Evolutionary conservation across 75 land plant genomes (phyloP).

Genomic region (Pinus taeda): DNA sequence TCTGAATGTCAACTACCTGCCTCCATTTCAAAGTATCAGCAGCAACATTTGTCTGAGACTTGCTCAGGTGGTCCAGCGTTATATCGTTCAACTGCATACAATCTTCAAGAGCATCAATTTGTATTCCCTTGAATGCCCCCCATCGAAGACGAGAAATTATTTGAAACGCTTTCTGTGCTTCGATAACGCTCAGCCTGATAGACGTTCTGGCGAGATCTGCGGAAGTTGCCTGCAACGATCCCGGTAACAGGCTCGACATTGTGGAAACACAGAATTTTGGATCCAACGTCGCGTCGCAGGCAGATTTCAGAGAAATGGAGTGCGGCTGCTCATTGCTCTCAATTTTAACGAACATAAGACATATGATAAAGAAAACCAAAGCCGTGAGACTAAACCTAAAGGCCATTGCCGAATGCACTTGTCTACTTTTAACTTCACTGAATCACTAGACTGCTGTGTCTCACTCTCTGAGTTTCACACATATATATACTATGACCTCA

Average conservation of each 20-base stretch:
- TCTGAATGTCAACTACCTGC: background rate
- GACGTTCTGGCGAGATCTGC: background rate
- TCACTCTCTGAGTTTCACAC: no score
- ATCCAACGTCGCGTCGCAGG: constrained; percentile 3
- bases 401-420: background rate
- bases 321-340: background rate
- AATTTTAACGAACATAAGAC: background rate
- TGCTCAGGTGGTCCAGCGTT: constrained; percentile 27
- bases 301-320: background rate
- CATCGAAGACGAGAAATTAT: background rate
- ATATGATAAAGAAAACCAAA: background rate
- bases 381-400: background rate
- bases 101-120: constrained; percentile 35
- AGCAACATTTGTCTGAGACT: constrained; percentile 16
- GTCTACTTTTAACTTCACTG: no score
- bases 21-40: background rate
- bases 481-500: no score
- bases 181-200: background rate
- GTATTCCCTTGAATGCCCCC: background rate
- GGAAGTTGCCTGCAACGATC: background rate
- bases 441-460: no score
- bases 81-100: constrained; percentile 43
- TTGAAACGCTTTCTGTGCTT: background rate
- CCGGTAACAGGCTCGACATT: background rate
- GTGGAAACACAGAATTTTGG: background rate